A percentile compares a stretch with the other conserved stretches of the same genome.
phyloP scores from a whole-genome alignment of 2,329 filamentous ascomycete species.

The Aspergillus clavatus region DNA sequence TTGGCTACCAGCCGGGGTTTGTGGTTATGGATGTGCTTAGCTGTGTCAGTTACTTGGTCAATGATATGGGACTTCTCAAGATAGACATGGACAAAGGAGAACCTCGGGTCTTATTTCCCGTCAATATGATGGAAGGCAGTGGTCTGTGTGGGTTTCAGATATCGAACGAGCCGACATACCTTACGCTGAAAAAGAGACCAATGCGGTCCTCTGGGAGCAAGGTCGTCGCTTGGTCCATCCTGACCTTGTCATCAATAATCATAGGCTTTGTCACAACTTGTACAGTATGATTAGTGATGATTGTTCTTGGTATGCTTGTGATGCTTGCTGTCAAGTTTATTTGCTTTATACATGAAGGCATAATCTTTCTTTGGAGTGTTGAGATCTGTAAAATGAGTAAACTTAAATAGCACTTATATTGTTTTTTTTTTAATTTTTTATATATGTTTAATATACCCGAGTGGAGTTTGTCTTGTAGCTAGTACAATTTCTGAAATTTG shows the following conservation, averaged over 20 bases:
- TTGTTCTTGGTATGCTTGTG: too few species aligned
- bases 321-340: not conserved
- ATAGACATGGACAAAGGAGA: constrained; percentile 28
- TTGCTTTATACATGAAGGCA: not conserved
- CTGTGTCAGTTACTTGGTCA: constrained; percentile 25
- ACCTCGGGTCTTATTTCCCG: constrained; percentile 29
- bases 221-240: not conserved
- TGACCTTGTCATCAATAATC: not conserved
- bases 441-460: not conserved
- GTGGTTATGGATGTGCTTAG: constrained; percentile 25
- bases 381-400: too few species aligned
- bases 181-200: not conserved
- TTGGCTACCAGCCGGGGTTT: constrained; percentile 21
- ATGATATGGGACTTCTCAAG: constrained; percentile 19
- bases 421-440: not conserved
- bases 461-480: not conserved
- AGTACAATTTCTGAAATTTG: not conserved
- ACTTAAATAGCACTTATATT: too few species aligned
- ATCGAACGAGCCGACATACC: constrained; percentile 1
- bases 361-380: too few species aligned
- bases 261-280: not conserved
- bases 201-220: not conserved
- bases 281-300: not conserved
- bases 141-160: constrained; percentile 25
- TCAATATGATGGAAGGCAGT: constrained; percentile 25